phyloP scores from a whole-genome alignment of 129 eudicot genomes.

The Dittrichia graveolens region DNA sequence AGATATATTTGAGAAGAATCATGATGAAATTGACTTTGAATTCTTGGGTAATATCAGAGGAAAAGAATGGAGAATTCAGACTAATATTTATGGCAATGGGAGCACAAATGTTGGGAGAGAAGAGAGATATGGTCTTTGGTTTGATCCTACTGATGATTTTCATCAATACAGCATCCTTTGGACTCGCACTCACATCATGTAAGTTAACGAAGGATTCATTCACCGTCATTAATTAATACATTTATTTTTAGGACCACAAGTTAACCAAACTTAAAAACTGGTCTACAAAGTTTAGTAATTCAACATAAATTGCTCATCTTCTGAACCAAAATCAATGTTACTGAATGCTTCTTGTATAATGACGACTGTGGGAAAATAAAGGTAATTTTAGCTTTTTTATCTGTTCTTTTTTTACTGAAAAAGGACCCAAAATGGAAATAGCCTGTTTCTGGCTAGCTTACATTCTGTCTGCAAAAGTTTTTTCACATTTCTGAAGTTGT shows the following conservation, averaged over 20 bases:
- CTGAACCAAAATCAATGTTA: neutral
- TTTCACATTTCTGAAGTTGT: constrained; percentile 30
- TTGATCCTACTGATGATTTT: constrained; percentile 87
- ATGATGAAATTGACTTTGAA: constrained; percentile 92
- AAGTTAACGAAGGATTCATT: constrained; percentile 31
- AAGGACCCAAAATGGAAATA: constrained; percentile 13
- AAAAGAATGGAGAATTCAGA: constrained; percentile 92
- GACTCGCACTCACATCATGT: constrained; percentile 82
- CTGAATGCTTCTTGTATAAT: neutral
- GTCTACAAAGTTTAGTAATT: neutral
- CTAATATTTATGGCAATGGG: constrained; percentile 94
- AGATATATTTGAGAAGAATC: constrained; percentile 76
- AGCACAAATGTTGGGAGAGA: constrained; percentile 92
- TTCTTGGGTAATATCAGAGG: constrained; percentile 95
- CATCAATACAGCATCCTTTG: constrained; percentile 89
- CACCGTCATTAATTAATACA: neutral
- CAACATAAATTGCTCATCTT: neutral
- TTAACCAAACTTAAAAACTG: neutral
- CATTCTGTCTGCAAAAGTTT: constrained; percentile 42
- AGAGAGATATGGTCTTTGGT: constrained; percentile 91
- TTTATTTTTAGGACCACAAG: constrained; percentile 14
- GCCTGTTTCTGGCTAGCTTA: constrained; percentile 22
- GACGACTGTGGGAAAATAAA: neutral
- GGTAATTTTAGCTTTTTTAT: neutral
- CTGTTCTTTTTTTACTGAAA: constrained; percentile 1